phyloP scores from a whole-genome alignment of 139 green algal genomes.

The Chlorella vulgaris region DNA sequence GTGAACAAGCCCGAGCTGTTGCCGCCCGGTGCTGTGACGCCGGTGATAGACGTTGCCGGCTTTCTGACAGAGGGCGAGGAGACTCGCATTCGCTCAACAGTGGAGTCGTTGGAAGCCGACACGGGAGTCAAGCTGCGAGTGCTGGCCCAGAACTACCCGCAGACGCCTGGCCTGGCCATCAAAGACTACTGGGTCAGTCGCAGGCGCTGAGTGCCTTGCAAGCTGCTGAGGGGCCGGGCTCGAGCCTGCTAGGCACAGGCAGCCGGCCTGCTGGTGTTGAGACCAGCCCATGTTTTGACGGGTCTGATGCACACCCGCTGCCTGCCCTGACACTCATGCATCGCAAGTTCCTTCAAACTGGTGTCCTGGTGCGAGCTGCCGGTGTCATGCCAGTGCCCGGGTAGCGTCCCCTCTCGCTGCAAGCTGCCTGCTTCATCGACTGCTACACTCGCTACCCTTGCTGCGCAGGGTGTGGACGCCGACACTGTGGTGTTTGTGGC shows the following conservation, averaged over 20 bases:
- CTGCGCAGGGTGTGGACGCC: too few species aligned
- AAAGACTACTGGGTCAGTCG: conserved; percentile 89
- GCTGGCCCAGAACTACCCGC: conserved; percentile 96
- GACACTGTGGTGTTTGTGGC: conserved; percentile 62
- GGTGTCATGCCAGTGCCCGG: too few species aligned
- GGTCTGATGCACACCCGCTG: too few species aligned
- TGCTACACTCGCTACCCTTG: too few species aligned
- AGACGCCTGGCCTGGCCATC: conserved; percentile 79
- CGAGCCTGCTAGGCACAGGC: too few species aligned
- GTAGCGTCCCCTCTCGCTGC: too few species aligned
- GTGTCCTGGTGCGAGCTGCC: too few species aligned
- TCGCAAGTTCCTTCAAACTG: too few species aligned
- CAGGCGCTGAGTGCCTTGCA: neutral
- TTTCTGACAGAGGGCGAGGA: conserved; percentile 87
- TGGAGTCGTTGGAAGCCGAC: conserved; percentile 83
- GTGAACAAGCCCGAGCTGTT: conserved; percentile 98
- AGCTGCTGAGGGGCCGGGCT: too few species aligned
- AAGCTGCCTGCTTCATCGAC: too few species aligned
- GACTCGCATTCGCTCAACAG: conserved; percentile 2
- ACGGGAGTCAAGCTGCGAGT: conserved; percentile 94
- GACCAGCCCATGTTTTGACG: neutral
- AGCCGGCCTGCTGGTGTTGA: neutral
- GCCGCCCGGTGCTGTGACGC: conserved; percentile 69
- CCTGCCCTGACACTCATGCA: too few species aligned
- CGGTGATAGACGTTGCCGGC: conserved; percentile 94